Evolutionary conservation across 108 stramenopile genomes (phyloP).

Genomic region (Pseudonitzschia delicatissima): DNA sequence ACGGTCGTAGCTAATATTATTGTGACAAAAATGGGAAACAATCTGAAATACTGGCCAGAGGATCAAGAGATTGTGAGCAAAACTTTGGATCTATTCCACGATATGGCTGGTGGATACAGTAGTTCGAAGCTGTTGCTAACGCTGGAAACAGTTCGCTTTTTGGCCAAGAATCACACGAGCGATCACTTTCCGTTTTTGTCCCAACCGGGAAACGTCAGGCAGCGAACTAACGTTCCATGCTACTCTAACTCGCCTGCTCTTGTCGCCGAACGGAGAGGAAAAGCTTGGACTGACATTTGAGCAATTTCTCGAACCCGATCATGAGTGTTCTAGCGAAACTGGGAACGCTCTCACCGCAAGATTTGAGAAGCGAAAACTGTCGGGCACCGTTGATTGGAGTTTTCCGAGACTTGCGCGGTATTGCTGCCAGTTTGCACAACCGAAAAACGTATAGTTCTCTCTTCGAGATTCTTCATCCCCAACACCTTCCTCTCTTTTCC

Average conservation of each 20-base stretch:
- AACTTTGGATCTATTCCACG: slow-evolving; percentile 91
- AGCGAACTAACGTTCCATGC: slow-evolving; percentile 95
- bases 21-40: slow-evolving; percentile 95
- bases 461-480: slow-evolving; percentile 93
- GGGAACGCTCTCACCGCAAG: slow-evolving; percentile 52
- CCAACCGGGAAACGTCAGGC: slow-evolving; percentile 75
- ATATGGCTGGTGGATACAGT: slow-evolving; percentile 95
- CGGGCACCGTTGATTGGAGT: slow-evolving; percentile 86
- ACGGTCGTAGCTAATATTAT: slow-evolving; percentile 92
- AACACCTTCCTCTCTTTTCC: slow-evolving; percentile 80
- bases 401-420: slow-evolving; percentile 92
- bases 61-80: slow-evolving; percentile 84
- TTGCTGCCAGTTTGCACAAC: slow-evolving; percentile 91
- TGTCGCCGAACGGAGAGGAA: slow-evolving; percentile 86
- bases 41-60: slow-evolving; percentile 96
- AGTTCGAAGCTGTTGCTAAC: slow-evolving; percentile 91
- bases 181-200: slow-evolving; percentile 95
- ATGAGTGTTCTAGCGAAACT: slow-evolving; percentile 68
- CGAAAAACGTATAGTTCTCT: slow-evolving; percentile 86
- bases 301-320: slow-evolving; percentile 92
- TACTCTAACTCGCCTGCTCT: slow-evolving; percentile 85
- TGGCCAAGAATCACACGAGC: slow-evolving; percentile 90
- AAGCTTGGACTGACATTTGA: slow-evolving; percentile 88
- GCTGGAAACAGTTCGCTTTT: slow-evolving; percentile 91
- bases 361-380: slow-evolving; percentile 70